Base-by-base conservation (phyloP, 768 basidiomycete species). In the Kwoniella mangroviensis region DNA sequence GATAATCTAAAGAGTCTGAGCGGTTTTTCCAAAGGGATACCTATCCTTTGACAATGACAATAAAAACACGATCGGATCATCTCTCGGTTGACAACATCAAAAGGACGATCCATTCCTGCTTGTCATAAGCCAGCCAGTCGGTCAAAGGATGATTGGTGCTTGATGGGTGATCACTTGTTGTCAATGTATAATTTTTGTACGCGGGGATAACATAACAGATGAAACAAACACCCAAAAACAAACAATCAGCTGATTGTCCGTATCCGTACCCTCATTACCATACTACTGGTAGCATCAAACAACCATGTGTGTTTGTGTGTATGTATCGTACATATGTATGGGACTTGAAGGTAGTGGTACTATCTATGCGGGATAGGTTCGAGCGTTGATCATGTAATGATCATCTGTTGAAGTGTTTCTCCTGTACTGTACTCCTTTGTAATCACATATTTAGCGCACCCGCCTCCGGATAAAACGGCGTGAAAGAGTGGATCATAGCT, bases 211-310 rank as follows among this genome's bases (percentile, higher is more conserved):
- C 9, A 34, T 34, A 34, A 7, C 9, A 34, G 6, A 34, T 34
- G 34, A 34, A 34, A 34, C 34, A 34, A 34, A 34, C 34, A 49
- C 45, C 9, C 19, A 13, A 19, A 7, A 49, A 49, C 45, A 19
- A 34, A 55, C 26, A 26, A 57, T 57, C 56, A 57, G 56, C 56
- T 57, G 56, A 57, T 57, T 57, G 53, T 54, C 24, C 53, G 56
- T 57, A n/a, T n/a, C 21, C 53, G 6, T 4, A 22, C 22, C 21
- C 11, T n/a, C 34, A n/a, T 54, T 21, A 5, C n/a, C 24, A n/a
- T 24, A 22, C 24, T 22, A 21, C 15, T 19, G 24, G 19, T 19
- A 13, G 13, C 19, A 49, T 12, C 13, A 49, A 2, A 19, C 45
- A 49, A 2, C 5, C 45, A 49, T 49, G 19, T 49, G 45, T 49